Conservation (phyloP, 176 grass and related monocot genomes). For the Phoenix dactylifera region DNA sequence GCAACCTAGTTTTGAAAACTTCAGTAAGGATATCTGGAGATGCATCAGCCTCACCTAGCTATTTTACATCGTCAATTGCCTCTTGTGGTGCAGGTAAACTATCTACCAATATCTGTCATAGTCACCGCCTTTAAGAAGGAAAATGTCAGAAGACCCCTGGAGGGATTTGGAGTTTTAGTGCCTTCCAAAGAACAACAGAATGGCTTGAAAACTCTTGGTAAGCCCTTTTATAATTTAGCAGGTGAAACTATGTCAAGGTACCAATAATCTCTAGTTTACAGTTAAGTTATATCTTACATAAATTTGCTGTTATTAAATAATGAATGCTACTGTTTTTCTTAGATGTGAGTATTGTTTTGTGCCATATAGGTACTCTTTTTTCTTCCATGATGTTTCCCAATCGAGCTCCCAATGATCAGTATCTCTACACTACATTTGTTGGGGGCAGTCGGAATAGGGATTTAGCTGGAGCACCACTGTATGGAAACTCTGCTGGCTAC, state of each 20-base stretch:
- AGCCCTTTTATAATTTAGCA: constrained; percentile 17
- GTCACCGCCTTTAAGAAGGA: constrained; percentile 93
- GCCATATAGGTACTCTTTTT: constrained; percentile 71
- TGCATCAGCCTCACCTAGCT: background rate
- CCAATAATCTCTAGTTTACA: too few relatives aligned
- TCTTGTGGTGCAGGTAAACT: constrained; percentile 44
- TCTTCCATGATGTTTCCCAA: constrained; percentile 99
- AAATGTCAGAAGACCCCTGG: constrained; percentile 70
- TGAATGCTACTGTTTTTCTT: constrained; percentile 1
- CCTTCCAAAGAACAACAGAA: constrained; percentile 91
- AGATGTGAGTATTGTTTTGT: constrained; percentile 19
- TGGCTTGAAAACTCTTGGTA: constrained; percentile 86
- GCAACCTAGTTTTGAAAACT: too few relatives aligned
- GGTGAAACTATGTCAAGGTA: too few relatives aligned
- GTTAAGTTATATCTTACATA: too few relatives aligned
- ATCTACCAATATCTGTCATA: constrained; percentile 81
- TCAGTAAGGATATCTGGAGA: background rate
- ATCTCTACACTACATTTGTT: constrained; percentile 87
- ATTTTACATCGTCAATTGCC: constrained; percentile 12
- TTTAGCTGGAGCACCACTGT: constrained; percentile 83
- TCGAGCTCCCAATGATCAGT: constrained; percentile 77
- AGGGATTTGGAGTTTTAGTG: constrained; percentile 91
- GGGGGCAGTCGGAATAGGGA: constrained; percentile 92
- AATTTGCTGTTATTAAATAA: too few relatives aligned
- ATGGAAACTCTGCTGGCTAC: constrained; percentile 13